Evolutionary conservation across 2,329 filamentous ascomycete genomes (phyloP).

Genomic region (Cryoendolithus antarcticus): DNA sequence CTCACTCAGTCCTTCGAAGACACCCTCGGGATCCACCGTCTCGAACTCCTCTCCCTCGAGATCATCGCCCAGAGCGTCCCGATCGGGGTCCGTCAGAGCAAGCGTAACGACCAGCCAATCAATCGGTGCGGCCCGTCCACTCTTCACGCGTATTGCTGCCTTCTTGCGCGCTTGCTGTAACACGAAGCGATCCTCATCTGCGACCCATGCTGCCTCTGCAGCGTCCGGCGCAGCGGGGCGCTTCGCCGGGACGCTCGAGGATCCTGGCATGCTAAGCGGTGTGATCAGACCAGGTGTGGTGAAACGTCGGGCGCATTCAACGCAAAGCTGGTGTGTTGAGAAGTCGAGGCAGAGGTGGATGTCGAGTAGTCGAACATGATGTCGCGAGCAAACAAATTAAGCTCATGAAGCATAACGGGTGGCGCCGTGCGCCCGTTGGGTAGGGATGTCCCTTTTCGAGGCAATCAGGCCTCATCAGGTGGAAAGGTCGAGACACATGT

Average conservation of each 20-base stretch:
- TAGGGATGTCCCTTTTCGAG: too few relatives aligned
- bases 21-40: slow-evolving; percentile 65
- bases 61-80: slow-evolving; percentile 71
- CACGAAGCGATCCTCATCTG: slow-evolving; percentile 91
- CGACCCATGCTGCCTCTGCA: slow-evolving; percentile 57
- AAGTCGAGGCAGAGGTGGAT: too few relatives aligned
- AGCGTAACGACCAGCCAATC: slow-evolving; percentile 89
- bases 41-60: slow-evolving; percentile 64
- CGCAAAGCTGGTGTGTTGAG: too few relatives aligned
- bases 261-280: slow-evolving; percentile 8
- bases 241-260: slow-evolving; percentile 28
- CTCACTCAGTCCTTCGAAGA: slow-evolving; percentile 63
- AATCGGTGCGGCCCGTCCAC: slow-evolving; percentile 80
- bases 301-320: too few relatives aligned
- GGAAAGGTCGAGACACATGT: too few relatives aligned
- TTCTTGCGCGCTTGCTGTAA: slow-evolving; percentile 97
- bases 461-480: too few relatives aligned
- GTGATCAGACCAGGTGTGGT: too few relatives aligned
- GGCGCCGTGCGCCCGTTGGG: too few relatives aligned
- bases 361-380: too few relatives aligned
- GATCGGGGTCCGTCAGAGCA: slow-evolving; percentile 73
- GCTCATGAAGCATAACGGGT: too few relatives aligned
- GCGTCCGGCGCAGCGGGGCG: slow-evolving; percentile 30
- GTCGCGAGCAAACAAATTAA: too few relatives aligned
- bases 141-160: slow-evolving; percentile 84